phyloP scores from a whole-genome alignment of 495 filamentous ascomycete genomes.

The Apodospora peruviana region DNA sequence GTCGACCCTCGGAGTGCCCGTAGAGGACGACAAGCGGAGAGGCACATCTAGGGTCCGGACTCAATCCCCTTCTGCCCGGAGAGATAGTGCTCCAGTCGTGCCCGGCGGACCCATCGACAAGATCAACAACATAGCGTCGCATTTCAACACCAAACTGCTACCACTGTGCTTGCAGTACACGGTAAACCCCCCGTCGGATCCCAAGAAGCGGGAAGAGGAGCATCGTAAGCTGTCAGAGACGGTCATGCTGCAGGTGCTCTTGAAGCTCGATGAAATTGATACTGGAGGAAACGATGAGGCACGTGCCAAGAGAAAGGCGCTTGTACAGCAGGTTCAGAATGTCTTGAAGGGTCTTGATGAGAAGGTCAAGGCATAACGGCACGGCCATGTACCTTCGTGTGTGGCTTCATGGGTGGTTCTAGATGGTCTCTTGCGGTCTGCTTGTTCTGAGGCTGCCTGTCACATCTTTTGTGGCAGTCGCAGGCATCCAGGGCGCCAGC shows the following conservation, averaged over 20 bases:
- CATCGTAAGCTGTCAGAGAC: constrained; percentile 78
- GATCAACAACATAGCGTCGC: constrained; percentile 60
- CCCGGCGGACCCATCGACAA: constrained; percentile 58
- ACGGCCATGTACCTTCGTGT: too few relatives aligned
- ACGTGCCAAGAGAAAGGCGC: constrained; percentile 61
- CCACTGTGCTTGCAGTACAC: constrained; percentile 64
- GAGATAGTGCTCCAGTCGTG: constrained; percentile 21
- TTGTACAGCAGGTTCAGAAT: constrained; percentile 70
- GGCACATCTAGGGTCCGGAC: constrained; percentile 22
- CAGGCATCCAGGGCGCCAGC: too few relatives aligned
- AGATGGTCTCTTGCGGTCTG: too few relatives aligned
- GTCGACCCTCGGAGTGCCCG: constrained; percentile 25
- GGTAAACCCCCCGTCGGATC: constrained; percentile 59
- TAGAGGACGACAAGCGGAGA: constrained; percentile 14
- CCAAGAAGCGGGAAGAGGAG: constrained; percentile 66
- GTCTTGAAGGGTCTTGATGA: constrained; percentile 60
- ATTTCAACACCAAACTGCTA: constrained; percentile 61
- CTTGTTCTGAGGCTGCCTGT: too few relatives aligned
- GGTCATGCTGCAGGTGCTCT: constrained; percentile 71
- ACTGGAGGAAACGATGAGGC: constrained; percentile 60
- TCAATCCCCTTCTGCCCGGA: constrained; percentile 21
- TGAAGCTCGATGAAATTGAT: constrained; percentile 84
- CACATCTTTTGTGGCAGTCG: too few relatives aligned
- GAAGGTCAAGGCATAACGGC: constrained; percentile 7
- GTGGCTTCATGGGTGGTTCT: too few relatives aligned